These are phyloP conservation scores for Kluyveromyces marxianus DNA, from an alignment of 1,139 yeast species.

Conservation along the genomic window DNA sequence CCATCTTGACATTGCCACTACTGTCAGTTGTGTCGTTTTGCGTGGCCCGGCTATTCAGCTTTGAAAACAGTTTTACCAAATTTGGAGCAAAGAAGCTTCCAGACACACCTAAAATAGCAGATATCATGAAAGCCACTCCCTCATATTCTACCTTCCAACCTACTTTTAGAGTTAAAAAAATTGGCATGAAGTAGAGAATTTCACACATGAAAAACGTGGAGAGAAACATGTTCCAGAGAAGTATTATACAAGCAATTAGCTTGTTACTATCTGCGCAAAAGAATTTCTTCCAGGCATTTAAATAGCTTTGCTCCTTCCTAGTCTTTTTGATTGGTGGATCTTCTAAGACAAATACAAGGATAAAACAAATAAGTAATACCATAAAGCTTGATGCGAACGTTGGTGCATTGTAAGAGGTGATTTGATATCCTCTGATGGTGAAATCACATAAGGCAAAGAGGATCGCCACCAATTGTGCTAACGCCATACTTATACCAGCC, in stretches of 20 bases:
- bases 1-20: background rate
- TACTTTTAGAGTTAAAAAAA: slow-evolving; percentile 5
- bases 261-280: slow-evolving; percentile 1
- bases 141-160: slow-evolving; percentile 8
- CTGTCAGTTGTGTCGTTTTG: background rate
- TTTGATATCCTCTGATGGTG: slow-evolving; percentile 4
- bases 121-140: slow-evolving; percentile 7
- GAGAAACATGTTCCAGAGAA: slow-evolving; percentile 8
- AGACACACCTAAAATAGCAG: slow-evolving; percentile 7
- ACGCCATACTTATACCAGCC: slow-evolving; percentile 8
- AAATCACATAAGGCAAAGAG: slow-evolving; percentile 7
- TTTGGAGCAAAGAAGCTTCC: slow-evolving; percentile 10
- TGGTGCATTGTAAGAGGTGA: slow-evolving; percentile 8
- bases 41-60: background rate
- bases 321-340: slow-evolving; percentile 1
- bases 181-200: slow-evolving; percentile 8
- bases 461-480: slow-evolving; percentile 8
- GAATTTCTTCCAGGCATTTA: slow-evolving; percentile 5
- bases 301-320: background rate
- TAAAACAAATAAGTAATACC: slow-evolving; percentile 4
- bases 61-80: slow-evolving; percentile 1
- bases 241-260: slow-evolving; percentile 4
- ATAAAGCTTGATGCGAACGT: slow-evolving; percentile 8
- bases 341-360: slow-evolving; percentile 4
- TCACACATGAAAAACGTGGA: slow-evolving; percentile 9